A percentile compares a stretch with the other conserved stretches of the same genome.
phyloP scores from a whole-genome alignment of 306 rosid genomes.

The Albizia julibrissin region DNA sequence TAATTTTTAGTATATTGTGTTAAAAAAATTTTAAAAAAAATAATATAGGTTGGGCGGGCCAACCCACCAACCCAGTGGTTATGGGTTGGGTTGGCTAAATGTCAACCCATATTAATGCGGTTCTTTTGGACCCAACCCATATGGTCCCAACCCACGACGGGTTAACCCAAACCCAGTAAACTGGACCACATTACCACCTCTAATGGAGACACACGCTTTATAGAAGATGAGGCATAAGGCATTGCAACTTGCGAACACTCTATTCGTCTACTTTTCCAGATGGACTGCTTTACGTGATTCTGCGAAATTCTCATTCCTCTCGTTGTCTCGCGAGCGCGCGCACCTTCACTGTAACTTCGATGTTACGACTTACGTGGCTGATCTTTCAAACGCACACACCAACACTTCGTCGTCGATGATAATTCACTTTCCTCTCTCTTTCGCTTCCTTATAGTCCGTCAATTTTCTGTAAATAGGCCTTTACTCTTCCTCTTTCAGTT shows the following conservation, averaged over 20 bases:
- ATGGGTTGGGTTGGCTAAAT: no score
- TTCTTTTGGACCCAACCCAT: no score
- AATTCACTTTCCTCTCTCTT: not conserved
- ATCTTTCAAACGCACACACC: not conserved
- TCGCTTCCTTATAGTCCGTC: not conserved
- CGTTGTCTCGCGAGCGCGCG: not conserved
- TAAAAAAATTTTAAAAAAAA: no score
- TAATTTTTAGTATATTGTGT: no score
- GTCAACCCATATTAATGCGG: no score
- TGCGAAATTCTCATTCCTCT: not conserved
- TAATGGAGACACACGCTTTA: not conserved
- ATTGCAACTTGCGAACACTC: not conserved
- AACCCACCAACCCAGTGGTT: no score
- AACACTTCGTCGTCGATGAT: not conserved
- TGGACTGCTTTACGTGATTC: not conserved
- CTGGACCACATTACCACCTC: no score
- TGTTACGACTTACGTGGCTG: not conserved
- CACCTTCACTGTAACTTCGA: not conserved
- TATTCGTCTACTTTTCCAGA: not conserved
- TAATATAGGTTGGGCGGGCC: no score
- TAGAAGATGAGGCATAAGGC: slow-evolving; percentile 8
- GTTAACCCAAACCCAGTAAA: no score
- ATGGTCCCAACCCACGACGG: no score
- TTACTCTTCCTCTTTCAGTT: not conserved
- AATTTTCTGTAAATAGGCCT: not conserved